Evolutionary conservation across 805 yeast species (phyloP), one percentile per base, ranked within the genome.

Genomic region (Teunomyces pallodes): DNA sequence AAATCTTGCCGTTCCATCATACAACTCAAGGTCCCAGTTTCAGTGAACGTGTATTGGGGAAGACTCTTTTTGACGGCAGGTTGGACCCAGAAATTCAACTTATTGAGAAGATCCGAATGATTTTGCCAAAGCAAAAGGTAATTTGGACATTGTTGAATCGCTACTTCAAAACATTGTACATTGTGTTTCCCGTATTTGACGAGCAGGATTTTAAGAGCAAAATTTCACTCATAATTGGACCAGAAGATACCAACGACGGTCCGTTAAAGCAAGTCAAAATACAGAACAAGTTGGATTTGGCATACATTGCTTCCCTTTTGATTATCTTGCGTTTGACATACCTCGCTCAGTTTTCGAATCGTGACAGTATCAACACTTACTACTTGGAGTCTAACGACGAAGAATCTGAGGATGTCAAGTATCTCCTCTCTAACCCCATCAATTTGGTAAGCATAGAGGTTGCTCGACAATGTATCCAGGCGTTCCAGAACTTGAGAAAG

Each of bases 121-220:
- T 74, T 3, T 54, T 85, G 42, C 91, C 91, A 0, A 73, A 68
- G 27, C 77, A 79, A 54, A 73, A 71, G 48, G 74, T 81, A 1
- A 71, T 84, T 7, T 80, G 86, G 80, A 57, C 74, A 40, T 67
- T 83, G 43, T 66, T 85, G 27, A 81, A 83, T 49, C 68, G 83
- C 52, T 86, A 80, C 53, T 86, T 86, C 59, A 73, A 72, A 9
- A 71, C 75, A 30, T 64, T 85, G 4, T 86, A 86, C 59, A 77
- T 87, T 10, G 83, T 78, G 48, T 70, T 85, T 55, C 91, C 94
- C 2, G 82, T 78, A 52, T 64, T 85, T 30, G 90, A 85, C 61
- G 89, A 85, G 59, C 66, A 55, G 45, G 69, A 69, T 8, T 80
- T 81, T 59, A 73, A 73, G 46, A 54, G 54, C 14, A 75, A 76